phyloP scores from a whole-genome alignment of 257 asterid species.

The Leptodermis oblonga region DNA sequence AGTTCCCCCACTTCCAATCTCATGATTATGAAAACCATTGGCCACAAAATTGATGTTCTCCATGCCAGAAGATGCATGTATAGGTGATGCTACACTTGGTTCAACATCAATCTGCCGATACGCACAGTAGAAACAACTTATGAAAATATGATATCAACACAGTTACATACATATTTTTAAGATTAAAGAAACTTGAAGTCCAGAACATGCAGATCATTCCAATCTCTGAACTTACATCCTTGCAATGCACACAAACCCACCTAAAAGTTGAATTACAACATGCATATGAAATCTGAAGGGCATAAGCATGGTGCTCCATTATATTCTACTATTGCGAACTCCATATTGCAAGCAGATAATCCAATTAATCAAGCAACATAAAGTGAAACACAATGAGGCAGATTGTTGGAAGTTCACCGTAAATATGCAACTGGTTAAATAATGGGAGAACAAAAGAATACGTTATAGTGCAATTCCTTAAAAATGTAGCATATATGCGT shows the following conservation, averaged over 20 bases:
- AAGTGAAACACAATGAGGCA: not conserved
- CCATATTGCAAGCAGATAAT: not conserved
- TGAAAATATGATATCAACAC: not conserved
- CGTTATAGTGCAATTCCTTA: not conserved
- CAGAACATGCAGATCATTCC: not conserved
- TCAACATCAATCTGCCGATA: constrained; percentile 47
- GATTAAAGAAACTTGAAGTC: not conserved
- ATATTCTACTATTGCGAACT: not conserved
- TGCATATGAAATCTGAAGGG: not conserved
- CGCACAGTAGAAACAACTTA: not conserved
- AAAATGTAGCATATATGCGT: not conserved
- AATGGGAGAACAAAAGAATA: not conserved
- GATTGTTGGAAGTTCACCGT: not conserved
- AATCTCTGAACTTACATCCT: not conserved
- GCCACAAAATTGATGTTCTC: constrained; percentile 41
- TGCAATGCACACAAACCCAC: not conserved
- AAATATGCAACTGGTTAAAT: not conserved
- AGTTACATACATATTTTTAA: not conserved
- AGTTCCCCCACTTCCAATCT: constrained; percentile 45
- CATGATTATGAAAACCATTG: constrained; percentile 41
- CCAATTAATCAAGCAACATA: not conserved
- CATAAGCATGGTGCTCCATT: not conserved
- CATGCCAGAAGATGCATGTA: constrained; percentile 41
- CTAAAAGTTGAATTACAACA: not conserved
- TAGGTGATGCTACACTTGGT: constrained; percentile 33